Conservation (phyloP, 2,329 filamentous ascomycete species). For the Xylariaceae sp. region DNA sequence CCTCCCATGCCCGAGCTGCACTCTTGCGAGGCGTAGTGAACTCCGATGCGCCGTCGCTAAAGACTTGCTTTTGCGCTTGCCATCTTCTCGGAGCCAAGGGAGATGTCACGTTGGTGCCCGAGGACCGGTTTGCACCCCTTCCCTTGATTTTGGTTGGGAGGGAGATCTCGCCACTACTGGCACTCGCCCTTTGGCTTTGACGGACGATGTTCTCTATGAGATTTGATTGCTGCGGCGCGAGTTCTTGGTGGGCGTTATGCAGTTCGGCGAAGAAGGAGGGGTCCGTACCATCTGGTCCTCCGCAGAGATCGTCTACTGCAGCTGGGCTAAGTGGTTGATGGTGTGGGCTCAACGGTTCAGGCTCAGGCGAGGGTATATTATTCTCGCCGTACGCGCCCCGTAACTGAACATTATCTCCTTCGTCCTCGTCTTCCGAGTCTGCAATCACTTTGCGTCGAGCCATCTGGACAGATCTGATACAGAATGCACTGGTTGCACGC, state of each 20-base stretch:
- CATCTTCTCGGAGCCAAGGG: constrained; percentile 17
- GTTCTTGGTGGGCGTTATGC: constrained; percentile 24
- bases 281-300: constrained; percentile 23
- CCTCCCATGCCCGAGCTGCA: constrained; percentile 27
- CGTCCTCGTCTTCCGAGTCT: constrained; percentile 33
- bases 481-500: too few relatives aligned
- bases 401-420: too few relatives aligned
- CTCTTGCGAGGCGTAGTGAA: constrained; percentile 28
- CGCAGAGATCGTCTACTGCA: constrained; percentile 12
- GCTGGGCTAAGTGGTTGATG: constrained; percentile 15
- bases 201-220: constrained; percentile 31
- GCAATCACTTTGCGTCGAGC: constrained; percentile 27
- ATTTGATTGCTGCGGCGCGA: constrained; percentile 24
- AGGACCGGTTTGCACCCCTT: constrained; percentile 21
- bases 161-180: constrained; percentile 24
- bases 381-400: too few relatives aligned
- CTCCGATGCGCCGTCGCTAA: constrained; percentile 21
- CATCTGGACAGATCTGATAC: constrained; percentile 18
- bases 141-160: too few relatives aligned
- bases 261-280: constrained; percentile 27
- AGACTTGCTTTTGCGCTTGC: constrained; percentile 14
- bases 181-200: constrained; percentile 29
- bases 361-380: too few relatives aligned
- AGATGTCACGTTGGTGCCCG: constrained; percentile 27
- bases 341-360: constrained; percentile 27